phyloP scores from a whole-genome alignment of 768 basidiomycete genomes.

The Kwoniella pini region DNA sequence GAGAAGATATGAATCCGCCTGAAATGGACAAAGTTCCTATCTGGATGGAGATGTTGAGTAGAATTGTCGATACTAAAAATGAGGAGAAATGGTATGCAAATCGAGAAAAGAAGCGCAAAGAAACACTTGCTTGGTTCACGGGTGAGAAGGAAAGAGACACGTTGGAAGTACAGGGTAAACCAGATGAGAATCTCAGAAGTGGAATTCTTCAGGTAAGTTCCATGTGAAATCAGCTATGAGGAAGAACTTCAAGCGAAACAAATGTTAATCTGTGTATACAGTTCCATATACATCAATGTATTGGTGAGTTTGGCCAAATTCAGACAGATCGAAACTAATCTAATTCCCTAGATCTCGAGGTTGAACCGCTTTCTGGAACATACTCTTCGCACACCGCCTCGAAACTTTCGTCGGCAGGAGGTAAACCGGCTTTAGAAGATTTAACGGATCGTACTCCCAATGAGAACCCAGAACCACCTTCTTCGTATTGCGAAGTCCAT shows the following conservation, averaged over 20 bases:
- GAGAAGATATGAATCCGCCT: constrained; percentile 24
- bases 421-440: constrained; percentile 43
- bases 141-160: constrained; percentile 52
- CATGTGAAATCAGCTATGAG: background rate
- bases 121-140: constrained; percentile 51
- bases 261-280: background rate
- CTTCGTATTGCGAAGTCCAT: constrained; percentile 52
- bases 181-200: constrained; percentile 38
- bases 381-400: constrained; percentile 23
- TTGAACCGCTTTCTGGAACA: constrained; percentile 39
- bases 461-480: constrained; percentile 48
- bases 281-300: constrained; percentile 52
- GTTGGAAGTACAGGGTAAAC: constrained; percentile 44
- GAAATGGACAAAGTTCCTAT: constrained; percentile 14
- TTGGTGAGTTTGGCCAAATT: constrained; percentile 23
- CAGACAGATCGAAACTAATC: background rate
- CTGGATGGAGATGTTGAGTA: constrained; percentile 40
- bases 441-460: constrained; percentile 40
- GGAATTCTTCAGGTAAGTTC: constrained; percentile 46
- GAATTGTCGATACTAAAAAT: constrained; percentile 36
- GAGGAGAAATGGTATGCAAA: constrained; percentile 48
- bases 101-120: constrained; percentile 43
- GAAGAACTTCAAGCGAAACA: background rate
- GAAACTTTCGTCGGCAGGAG: constrained; percentile 32
- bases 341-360: constrained; percentile 36